Evolutionary conservation across 1,139 yeast species (phyloP).

Genomic region (Hansenula anomala): DNA sequence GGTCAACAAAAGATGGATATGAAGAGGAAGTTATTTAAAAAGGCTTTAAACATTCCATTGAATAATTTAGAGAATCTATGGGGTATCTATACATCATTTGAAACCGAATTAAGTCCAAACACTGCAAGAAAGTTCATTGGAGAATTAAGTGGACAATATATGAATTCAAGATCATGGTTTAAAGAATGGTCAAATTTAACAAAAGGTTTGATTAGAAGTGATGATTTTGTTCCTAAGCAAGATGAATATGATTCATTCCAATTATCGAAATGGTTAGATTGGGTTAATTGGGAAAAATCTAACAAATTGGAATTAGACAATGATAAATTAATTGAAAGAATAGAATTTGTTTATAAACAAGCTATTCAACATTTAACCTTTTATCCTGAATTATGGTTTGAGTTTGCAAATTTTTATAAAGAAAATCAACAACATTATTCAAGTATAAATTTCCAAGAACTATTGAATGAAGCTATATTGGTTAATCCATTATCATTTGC

Average conservation of each 20-base stretch:
- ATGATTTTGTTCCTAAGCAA: slow-evolving; percentile 29
- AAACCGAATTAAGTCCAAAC: slow-evolving; percentile 64
- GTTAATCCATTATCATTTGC: slow-evolving; percentile 73
- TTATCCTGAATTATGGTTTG: slow-evolving; percentile 84
- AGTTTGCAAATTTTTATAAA: slow-evolving; percentile 41
- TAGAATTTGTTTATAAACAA: slow-evolving; percentile 72
- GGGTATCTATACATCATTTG: slow-evolving; percentile 81
- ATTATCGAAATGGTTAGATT: slow-evolving; percentile 55
- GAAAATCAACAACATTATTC: slow-evolving; percentile 26
- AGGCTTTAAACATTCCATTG: slow-evolving; percentile 67
- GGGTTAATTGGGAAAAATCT: slow-evolving; percentile 76
- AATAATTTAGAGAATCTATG: slow-evolving; percentile 73
- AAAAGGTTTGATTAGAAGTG: slow-evolving; percentile 36
- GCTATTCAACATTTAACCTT: slow-evolving; percentile 66
- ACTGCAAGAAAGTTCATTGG: slow-evolving; percentile 85
- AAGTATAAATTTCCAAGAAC: slow-evolving; percentile 20
- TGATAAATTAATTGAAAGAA: slow-evolving; percentile 47
- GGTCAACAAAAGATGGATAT: slow-evolving; percentile 78
- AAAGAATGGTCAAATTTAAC: slow-evolving; percentile 65
- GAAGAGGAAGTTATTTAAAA: slow-evolving; percentile 69
- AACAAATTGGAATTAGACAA: slow-evolving; percentile 63
- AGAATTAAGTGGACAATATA: slow-evolving; percentile 80
- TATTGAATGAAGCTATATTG: slow-evolving; percentile 50
- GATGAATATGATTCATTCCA: slow-evolving; percentile 34
- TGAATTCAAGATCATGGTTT: slow-evolving; percentile 80